A percentile compares a stretch with the other conserved stretches of the same genome.
These are phyloP conservation scores for Phlyctochytrium bullatum DNA, from an alignment of 192 early-diverging fungal species.

Conservation along the genomic window DNA sequence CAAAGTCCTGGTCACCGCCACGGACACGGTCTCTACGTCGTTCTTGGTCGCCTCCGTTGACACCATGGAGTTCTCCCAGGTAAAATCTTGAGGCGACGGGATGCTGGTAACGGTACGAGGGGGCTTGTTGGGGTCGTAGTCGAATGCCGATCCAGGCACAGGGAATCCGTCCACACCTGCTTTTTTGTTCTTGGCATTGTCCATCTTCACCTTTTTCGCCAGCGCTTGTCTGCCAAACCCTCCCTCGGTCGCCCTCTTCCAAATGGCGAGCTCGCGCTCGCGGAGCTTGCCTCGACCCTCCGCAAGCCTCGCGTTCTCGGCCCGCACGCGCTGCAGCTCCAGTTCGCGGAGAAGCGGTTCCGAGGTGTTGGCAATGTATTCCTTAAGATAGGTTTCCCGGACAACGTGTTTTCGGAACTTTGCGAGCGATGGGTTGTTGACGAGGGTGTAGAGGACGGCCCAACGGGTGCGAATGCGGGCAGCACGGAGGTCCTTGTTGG, in stretches of 20 bases:
- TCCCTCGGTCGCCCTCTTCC: not conserved
- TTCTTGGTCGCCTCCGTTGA: too few species aligned
- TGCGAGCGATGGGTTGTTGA: constrained; percentile 8
- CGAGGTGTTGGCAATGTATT: constrained; percentile 5
- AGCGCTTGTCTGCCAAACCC: not conserved
- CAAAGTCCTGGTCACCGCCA: too few species aligned
- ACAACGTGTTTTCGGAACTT: constrained; percentile 18
- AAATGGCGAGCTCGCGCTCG: not conserved
- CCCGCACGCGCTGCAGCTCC: not conserved
- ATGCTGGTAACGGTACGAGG: too few species aligned
- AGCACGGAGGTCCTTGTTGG: not conserved
- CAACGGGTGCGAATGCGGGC: constrained; percentile 9
- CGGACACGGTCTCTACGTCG: too few species aligned
- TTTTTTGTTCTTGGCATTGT: not conserved
- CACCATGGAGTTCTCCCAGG: too few species aligned
- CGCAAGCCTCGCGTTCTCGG: not conserved
- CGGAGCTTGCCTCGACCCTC: not conserved
- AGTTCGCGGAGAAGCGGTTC: constrained; percentile 1
- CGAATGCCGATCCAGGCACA: too few species aligned
- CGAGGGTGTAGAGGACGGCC: constrained; percentile 13
- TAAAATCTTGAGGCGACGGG: too few species aligned
- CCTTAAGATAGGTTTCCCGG: constrained; percentile 9
- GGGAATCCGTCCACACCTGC: too few species aligned
- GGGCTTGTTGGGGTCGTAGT: too few species aligned
- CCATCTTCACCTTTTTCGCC: not conserved